These are phyloP conservation scores for Didymella pinodella DNA, from an alignment of 2,329 filamentous ascomycete genomes.

Conservation along the genomic window DNA sequence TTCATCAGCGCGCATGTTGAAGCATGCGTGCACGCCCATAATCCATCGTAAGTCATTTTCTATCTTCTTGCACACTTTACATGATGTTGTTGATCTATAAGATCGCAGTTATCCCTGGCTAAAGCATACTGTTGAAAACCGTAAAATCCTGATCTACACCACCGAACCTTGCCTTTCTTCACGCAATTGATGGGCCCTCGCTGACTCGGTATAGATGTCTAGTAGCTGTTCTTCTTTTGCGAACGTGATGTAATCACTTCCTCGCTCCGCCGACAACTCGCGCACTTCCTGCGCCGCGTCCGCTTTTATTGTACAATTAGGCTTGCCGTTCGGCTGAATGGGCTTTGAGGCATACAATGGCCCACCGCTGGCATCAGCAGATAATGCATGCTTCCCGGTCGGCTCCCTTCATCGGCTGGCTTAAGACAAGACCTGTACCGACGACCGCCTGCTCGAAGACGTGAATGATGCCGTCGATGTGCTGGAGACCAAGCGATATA, in stretches of 20 bases:
- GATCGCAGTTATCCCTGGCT: constrained; percentile 23
- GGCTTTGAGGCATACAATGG: constrained; percentile 29
- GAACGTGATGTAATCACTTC: not conserved
- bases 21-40: not conserved
- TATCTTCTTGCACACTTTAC: not conserved
- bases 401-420: constrained; percentile 22
- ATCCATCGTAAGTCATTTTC: not conserved
- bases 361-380: constrained; percentile 25
- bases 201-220: constrained; percentile 4
- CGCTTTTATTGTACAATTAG: constrained; percentile 8
- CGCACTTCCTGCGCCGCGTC: constrained; percentile 3
- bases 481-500: constrained; percentile 30
- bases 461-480: constrained; percentile 33
- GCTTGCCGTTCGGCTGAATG: not conserved
- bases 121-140: constrained; percentile 21
- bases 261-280: not conserved
- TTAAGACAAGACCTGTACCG: constrained; percentile 7
- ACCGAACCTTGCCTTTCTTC: not conserved
- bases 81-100: constrained; percentile 20
- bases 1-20: constrained; percentile 1
- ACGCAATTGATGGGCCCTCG: not conserved
- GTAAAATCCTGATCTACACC: constrained; percentile 15
- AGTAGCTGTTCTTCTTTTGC: not conserved
- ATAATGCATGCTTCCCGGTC: constrained; percentile 25
- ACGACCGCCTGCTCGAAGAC: constrained; percentile 35